phyloP scores from a whole-genome alignment of 495 filamentous ascomycete genomes.

The Alectoria sarmentosa region DNA sequence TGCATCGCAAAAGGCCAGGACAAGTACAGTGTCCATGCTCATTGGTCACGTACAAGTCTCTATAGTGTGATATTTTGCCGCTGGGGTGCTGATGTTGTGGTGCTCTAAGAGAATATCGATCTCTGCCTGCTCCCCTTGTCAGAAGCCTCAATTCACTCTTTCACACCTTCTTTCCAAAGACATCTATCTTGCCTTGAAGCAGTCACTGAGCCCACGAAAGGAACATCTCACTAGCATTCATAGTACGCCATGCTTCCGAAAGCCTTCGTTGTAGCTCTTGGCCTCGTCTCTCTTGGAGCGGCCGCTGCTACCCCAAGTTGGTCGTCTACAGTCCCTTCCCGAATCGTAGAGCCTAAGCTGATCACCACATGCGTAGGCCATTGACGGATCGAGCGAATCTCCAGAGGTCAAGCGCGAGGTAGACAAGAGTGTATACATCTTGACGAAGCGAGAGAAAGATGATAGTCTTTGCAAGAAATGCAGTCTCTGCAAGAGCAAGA shows the following conservation, averaged over 20 bases:
- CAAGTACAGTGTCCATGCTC: neutral
- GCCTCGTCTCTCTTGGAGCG: neutral
- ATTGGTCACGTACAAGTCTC: neutral
- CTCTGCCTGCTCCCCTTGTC: neutral
- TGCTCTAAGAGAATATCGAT: neutral
- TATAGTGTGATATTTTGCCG: neutral
- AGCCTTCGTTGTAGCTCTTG: neutral
- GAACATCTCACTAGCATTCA: neutral
- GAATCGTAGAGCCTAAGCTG: neutral
- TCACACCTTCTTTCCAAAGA: neutral
- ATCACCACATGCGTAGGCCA: neutral
- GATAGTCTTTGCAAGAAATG: neutral
- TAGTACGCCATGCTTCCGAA: neutral
- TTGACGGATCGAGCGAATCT: neutral
- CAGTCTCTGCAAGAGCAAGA: neutral
- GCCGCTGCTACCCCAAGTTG: neutral
- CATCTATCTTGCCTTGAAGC: neutral
- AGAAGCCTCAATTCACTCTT: neutral
- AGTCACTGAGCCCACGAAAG: neutral
- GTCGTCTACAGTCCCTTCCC: neutral
- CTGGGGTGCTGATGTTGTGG: neutral
- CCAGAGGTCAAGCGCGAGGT: neutral
- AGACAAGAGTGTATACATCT: neutral
- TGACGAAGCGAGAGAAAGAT: neutral
- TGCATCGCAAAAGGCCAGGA: neutral